Evolutionary conservation across 257 asterid genomes (phyloP).

Genomic region (Lycium barbarum): DNA sequence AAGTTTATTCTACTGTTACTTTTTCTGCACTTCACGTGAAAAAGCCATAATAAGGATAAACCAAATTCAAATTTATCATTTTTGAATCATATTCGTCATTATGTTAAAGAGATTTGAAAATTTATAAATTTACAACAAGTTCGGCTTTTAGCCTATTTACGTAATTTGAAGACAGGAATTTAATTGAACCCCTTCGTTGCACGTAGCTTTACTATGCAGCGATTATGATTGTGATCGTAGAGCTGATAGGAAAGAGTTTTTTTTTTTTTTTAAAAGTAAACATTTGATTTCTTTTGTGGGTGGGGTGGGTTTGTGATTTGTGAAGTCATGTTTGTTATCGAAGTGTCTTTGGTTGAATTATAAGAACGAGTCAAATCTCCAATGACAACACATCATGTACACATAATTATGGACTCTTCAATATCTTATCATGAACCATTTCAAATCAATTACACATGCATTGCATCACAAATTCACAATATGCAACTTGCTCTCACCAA

Average conservation of each 20-base stretch:
- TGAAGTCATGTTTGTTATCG: not conserved
- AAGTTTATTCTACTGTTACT: constrained; percentile 23
- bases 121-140: not conserved
- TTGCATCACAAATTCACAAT: not conserved
- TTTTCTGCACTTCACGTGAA: not conserved
- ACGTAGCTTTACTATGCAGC: not conserved
- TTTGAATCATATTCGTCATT: not conserved
- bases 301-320: constrained; percentile 13
- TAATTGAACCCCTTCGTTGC: not conserved
- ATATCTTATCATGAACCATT: not conserved
- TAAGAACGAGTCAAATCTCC: not conserved
- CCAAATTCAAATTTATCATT: not conserved
- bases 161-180: not conserved
- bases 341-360: not conserved
- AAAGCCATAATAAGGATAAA: too few species aligned
- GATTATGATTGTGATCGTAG: not conserved
- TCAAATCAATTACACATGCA: not conserved
- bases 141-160: not conserved
- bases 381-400: not conserved
- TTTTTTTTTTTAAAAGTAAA: not conserved
- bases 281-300: not conserved
- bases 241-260: not conserved
- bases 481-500: constrained; percentile 18
- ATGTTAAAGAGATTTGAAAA: not conserved
- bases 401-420: not conserved